phyloP scores from a whole-genome alignment of 768 basidiomycete species.

The Lactarius indigo region DNA sequence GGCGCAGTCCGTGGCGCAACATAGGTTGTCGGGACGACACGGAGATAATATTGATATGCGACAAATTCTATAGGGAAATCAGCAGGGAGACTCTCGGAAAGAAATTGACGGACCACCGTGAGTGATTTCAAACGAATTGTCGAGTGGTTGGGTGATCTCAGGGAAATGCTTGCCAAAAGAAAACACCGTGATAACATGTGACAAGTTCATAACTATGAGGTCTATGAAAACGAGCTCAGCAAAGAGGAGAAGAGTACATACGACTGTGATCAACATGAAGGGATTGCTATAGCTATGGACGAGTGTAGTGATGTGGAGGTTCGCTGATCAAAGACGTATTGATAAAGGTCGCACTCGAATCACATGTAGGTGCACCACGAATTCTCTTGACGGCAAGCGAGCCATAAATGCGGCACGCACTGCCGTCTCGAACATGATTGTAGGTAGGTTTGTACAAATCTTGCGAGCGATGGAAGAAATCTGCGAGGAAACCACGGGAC shows the following conservation, averaged over 20 bases:
- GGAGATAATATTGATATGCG: constrained; percentile 92
- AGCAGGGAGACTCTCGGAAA: background rate
- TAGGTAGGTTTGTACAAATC: constrained; percentile 67
- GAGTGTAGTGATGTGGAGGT: constrained; percentile 90
- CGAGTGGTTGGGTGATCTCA: constrained; percentile 90
- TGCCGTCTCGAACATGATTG: constrained; percentile 61
- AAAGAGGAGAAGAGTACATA: constrained; percentile 38
- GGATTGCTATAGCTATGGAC: constrained; percentile 91
- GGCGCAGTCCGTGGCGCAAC: constrained; percentile 65
- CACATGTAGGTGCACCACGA: constrained; percentile 52
- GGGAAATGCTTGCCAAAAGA: constrained; percentile 97
- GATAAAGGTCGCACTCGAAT: background rate
- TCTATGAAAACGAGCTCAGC: background rate
- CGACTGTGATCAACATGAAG: constrained; percentile 85
- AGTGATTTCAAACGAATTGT: constrained; percentile 79
- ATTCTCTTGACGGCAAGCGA: constrained; percentile 83
- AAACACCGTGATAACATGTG: constrained; percentile 94
- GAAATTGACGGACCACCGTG: constrained; percentile 52
- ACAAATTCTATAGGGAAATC: constrained; percentile 58
- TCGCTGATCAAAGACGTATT: constrained; percentile 46
- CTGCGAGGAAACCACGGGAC: constrained; percentile 69
- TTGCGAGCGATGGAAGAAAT: constrained; percentile 44
- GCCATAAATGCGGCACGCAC: constrained; percentile 85
- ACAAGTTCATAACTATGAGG: constrained; percentile 85
- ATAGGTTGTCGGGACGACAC: constrained; percentile 95